phyloP scores from a whole-genome alignment of 2,329 filamentous ascomycete genomes.

The Balansia obtecta region DNA sequence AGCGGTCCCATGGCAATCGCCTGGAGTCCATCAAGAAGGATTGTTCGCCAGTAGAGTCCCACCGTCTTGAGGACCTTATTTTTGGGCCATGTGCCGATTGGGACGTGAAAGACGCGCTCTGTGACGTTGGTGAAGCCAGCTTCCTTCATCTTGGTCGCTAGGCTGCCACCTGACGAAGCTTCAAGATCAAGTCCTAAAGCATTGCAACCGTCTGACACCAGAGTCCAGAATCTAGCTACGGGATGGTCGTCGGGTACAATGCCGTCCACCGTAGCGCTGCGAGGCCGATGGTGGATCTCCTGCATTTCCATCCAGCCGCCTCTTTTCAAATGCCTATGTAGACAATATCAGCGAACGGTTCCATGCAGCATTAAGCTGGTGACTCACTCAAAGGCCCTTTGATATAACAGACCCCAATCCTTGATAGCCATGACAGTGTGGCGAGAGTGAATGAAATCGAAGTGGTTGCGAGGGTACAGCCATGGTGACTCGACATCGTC shows the following conservation, averaged over 20 bases:
- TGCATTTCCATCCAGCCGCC: constrained; percentile 44
- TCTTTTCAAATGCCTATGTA: constrained; percentile 35
- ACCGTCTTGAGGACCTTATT: constrained; percentile 38
- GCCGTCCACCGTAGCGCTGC: constrained; percentile 27
- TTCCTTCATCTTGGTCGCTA: constrained; percentile 33
- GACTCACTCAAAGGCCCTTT: constrained; percentile 32
- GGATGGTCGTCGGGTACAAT: constrained; percentile 26
- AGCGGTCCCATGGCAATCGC: constrained; percentile 40
- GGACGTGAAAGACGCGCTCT: constrained; percentile 36
- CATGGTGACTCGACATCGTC: constrained; percentile 46
- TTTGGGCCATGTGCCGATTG: constrained; percentile 41
- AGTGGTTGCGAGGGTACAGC: constrained; percentile 40
- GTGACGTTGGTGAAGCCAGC: constrained; percentile 40
- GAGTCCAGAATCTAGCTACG: constrained; percentile 33
- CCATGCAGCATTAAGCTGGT: no score
- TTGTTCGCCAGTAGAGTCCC: constrained; percentile 38
- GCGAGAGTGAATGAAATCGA: constrained; percentile 50
- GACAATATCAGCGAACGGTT: no score
- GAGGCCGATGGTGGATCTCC: constrained; percentile 38
- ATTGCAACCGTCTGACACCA: constrained; percentile 30
- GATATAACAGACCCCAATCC: constrained; percentile 39
- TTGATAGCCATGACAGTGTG: constrained; percentile 43
- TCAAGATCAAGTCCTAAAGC: constrained; percentile 35
- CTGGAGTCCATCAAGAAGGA: constrained; percentile 36
- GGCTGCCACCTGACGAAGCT: constrained; percentile 25